Evolutionary conservation across 371 early-diverging fungal species (phyloP).

Genomic region (Apophysomyces trapeziformis): DNA sequence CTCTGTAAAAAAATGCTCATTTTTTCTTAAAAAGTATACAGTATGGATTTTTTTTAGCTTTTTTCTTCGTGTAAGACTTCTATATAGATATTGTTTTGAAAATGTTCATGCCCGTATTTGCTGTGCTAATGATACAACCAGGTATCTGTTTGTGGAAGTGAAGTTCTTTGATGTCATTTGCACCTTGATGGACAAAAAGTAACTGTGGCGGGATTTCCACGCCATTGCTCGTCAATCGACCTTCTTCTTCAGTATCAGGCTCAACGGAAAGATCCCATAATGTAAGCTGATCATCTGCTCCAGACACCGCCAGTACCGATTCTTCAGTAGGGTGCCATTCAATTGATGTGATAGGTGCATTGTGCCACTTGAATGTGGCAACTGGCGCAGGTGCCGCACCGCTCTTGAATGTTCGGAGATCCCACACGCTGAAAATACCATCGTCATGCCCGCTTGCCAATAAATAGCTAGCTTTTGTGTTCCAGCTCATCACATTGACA

Average conservation of each 20-base stretch:
- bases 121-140: slow-evolving; percentile 89
- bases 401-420: slow-evolving; percentile 79
- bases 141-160: slow-evolving; percentile 96
- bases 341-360: slow-evolving; percentile 90
- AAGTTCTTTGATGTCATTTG: slow-evolving; percentile 91
- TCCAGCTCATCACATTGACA: slow-evolving; percentile 97
- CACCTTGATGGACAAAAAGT: slow-evolving; percentile 95
- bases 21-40: too few species aligned
- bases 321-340: slow-evolving; percentile 97
- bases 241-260: slow-evolving; percentile 89
- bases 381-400: slow-evolving; percentile 75
- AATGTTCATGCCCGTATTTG: slow-evolving; percentile 90
- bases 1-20: too few species aligned
- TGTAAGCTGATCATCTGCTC: slow-evolving; percentile 96
- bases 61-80: background rate
- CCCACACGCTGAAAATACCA: slow-evolving; percentile 95
- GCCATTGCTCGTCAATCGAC: slow-evolving; percentile 62
- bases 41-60: too few species aligned
- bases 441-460: slow-evolving; percentile 95
- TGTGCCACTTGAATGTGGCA: slow-evolving; percentile 97
- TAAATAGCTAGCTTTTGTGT: slow-evolving; percentile 77
- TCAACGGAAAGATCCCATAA: slow-evolving; percentile 98
- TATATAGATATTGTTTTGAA: slow-evolving; percentile 94
- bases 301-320: slow-evolving; percentile 90
- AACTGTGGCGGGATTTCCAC: slow-evolving; percentile 92